Evolutionary conservation across 140 eudicot genomes (phyloP), one percentile per base, ranked within the genome.

Genomic region (Bidens hawaiensis): DNA sequence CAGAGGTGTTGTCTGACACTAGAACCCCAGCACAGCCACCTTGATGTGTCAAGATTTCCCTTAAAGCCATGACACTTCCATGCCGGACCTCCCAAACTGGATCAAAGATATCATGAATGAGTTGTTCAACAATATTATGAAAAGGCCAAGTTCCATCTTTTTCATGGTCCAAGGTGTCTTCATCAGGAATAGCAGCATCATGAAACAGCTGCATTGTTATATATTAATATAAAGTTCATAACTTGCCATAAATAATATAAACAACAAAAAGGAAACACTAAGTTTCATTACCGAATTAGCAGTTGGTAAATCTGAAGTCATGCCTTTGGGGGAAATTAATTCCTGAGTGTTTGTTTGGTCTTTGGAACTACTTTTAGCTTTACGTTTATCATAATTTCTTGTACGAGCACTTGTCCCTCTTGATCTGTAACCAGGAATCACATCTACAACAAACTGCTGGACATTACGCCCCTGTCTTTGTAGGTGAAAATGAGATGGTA

Each of bases 331-430:
- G 18, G 95, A 83, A 10, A 67, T 62, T 51, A 79, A 67, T 60
- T 83, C 97, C 61, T 82, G 88, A 55, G 84, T 67, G 74, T 77
- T 89, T 13, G 76, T 53, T 45, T 86, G 97, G 68, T 89, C 97
- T 73, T 89, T 89, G 34, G 83, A 80, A 70, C 48, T 89, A 60
- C 68, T 79, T 81, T 89, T 93, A 34, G 96, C 96, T 74, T 93
- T 88, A 13, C 99, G 77, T 50, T 93, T 93, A 75, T 88, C 77
- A 6, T 88, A 83, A 81, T 93, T 93, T 27, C 93, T 76, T 65
- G 88, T 96, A 64, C 99, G 85, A 0, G 96, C 99, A 70, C 99
- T 93, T 41, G 96, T 95, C 63, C 99, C 78, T 68, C 94, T 76
- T 31, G 96, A 82, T 70, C 83, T 82, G 64, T 81, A 79, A 67